Conservation (phyloP, 495 filamentous ascomycete genomes). For the Lophiostoma macrostomum region DNA sequence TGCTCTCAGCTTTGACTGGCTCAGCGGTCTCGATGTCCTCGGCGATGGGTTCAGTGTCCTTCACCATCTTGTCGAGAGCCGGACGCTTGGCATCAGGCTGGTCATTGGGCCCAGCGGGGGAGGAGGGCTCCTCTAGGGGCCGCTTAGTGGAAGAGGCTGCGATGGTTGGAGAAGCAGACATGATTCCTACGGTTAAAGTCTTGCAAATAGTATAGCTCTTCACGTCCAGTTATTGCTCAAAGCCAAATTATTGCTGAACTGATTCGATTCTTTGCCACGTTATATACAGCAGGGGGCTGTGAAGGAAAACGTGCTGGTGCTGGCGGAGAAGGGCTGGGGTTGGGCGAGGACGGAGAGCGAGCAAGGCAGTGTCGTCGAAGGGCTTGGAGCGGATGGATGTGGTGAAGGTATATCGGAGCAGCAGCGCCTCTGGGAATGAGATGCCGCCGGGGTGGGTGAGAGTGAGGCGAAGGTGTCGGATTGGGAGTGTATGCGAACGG, state of each 20-base stretch:
- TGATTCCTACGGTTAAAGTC: conserved; percentile 38
- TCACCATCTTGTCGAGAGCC: conserved; percentile 86
- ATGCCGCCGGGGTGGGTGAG: conserved; percentile 25
- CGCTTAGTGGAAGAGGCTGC: conserved; percentile 75
- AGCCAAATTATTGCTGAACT: conserved; percentile 22
- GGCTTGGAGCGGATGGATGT: conserved; percentile 30
- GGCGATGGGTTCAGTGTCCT: conserved; percentile 45
- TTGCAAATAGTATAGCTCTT: conserved; percentile 16
- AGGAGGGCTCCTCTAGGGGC: conserved; percentile 93
- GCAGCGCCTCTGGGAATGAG: conserved; percentile 23
- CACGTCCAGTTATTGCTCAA: conserved; percentile 14
- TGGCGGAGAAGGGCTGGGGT: conserved; percentile 36
- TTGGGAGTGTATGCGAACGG: conserved; percentile 3
- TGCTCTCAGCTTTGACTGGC: conserved; percentile 41
- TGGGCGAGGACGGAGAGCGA: conserved; percentile 32
- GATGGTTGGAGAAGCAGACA: conserved; percentile 60
- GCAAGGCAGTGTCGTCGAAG: conserved; percentile 33
- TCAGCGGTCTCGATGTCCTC: conserved; percentile 45
- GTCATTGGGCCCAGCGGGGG: conserved; percentile 82
- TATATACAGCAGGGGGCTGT: conserved; percentile 80
- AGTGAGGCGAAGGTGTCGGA: conserved; percentile 22
- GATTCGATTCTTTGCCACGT: conserved; percentile 56
- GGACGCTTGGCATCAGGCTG: conserved; percentile 97
- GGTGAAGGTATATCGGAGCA: conserved; percentile 23
- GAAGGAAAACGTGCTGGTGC: conserved; percentile 91